Evolutionary conservation across 306 rosid genomes (phyloP), one percentile per base, ranked within the genome.

Genomic region (Trichosanthes cucumerina): DNA sequence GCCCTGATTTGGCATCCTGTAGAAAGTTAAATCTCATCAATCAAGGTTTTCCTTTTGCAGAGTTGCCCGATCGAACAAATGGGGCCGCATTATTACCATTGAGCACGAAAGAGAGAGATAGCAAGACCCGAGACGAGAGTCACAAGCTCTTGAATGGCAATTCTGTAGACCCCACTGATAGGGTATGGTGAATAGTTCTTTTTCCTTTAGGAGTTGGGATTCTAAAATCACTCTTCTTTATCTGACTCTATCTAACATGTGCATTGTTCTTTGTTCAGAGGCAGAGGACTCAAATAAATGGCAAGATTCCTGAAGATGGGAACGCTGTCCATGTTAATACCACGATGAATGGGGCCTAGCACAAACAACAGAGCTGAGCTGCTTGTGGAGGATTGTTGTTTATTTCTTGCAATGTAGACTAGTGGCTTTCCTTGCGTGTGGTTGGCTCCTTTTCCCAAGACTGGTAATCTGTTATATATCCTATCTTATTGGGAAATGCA

Each of bases 91-190:
- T 89, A 81, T 84, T 96, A 79, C 99, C 99, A 19, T 53, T 96
- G 81, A 92, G 88, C 82, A 56, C 79, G 14, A 96, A 90, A 86
- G 99, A 95, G 83, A 92, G 77, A 83, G 96, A 92, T 18, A 77
- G 88, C 46, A 83, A 86, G 84, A 88, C 81, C 83, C 91, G 93
- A 90, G 98, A 92, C 77, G 99, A 96, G 91, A 89, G 82, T 72
- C 95, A 90, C 88, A 96, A 96, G 85, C 90, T 92, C 39, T 85
- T 91, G 88, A 92, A 96, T 84, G 99, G 99, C 65, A 93, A 88
- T 46, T 82, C 91, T 7, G 91, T 91, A 39, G 98, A 96, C 75
- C 93, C 97, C 49, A 84, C 86, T 14, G 99, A 96, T 87, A 23
- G 98, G 92, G 99, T 95, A 95, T 31, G 58, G 28, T 74, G 63